These are phyloP conservation scores for Sporothrix brasiliensis DNA, from an alignment of 2,329 filamentous ascomycete genomes.

Conservation along the genomic window DNA sequence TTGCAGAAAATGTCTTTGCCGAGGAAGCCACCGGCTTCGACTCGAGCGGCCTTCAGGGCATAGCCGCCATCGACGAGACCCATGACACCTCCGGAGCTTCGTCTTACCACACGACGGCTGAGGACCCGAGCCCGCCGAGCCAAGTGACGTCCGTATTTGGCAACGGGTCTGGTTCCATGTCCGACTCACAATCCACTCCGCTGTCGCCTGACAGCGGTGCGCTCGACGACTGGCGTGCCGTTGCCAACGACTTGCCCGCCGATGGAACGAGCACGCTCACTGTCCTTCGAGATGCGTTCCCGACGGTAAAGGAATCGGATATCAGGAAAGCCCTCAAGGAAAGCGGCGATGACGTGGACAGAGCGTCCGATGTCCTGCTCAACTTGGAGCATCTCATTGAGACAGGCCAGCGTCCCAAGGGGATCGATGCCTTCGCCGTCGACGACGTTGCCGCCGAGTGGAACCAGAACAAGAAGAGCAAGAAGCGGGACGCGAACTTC, in stretches of 20 bases:
- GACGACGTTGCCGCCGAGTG: slow-evolving; percentile 41
- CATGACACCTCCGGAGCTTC: not conserved
- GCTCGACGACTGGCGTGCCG: slow-evolving; percentile 40
- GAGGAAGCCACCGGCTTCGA: slow-evolving; percentile 80
- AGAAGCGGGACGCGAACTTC: slow-evolving; percentile 40
- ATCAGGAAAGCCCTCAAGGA: slow-evolving; percentile 69
- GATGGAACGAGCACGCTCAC: slow-evolving; percentile 42
- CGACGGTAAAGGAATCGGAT: slow-evolving; percentile 65
- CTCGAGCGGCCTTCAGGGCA: slow-evolving; percentile 63
- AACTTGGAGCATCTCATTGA: slow-evolving; percentile 78
- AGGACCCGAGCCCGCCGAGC: slow-evolving; percentile 25
- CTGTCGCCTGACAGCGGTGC: slow-evolving; percentile 30
- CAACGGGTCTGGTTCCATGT: slow-evolving; percentile 2
- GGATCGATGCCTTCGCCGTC: slow-evolving; percentile 79
- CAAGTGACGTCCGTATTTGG: slow-evolving; percentile 12
- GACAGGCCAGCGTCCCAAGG: slow-evolving; percentile 64
- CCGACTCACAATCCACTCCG: slow-evolving; percentile 17
- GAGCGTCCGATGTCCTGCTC: slow-evolving; percentile 77
- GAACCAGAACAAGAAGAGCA: slow-evolving; percentile 5
- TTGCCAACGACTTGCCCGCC: slow-evolving; percentile 56
- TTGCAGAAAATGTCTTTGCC: slow-evolving; percentile 64
- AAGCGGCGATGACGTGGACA: slow-evolving; percentile 65
- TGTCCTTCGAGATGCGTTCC: slow-evolving; percentile 71
- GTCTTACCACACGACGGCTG: slow-evolving; percentile 6
- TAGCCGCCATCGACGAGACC: not conserved